These are phyloP conservation scores for Pestalotiopsis sp. DNA, from an alignment of 2,329 filamentous ascomycete species.

Conservation along the genomic window DNA sequence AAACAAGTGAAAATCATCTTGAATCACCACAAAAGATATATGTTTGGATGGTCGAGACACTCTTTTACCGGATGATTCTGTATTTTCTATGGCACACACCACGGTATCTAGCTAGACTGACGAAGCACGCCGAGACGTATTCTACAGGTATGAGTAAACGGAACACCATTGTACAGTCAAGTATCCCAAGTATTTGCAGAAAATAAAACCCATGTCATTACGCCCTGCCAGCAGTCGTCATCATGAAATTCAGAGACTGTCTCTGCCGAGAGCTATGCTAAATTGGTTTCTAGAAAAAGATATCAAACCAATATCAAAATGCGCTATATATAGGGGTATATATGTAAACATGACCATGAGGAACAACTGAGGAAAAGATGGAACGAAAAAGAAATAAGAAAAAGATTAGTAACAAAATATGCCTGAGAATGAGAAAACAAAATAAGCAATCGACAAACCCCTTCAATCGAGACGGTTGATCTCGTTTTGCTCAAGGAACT, in stretches of 20 bases:
- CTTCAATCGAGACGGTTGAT: slow-evolving; percentile 30
- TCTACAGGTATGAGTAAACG: too few relatives aligned
- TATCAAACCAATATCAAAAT: not conserved
- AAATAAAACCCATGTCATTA: not conserved
- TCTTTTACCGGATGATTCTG: too few relatives aligned
- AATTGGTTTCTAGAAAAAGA: not conserved
- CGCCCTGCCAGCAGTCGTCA: not conserved
- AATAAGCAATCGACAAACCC: not conserved
- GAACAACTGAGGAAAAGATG: not conserved
- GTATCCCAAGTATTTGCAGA: not conserved
- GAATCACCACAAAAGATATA: too few relatives aligned
- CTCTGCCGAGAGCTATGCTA: not conserved
- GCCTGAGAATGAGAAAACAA: not conserved
- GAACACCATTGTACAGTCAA: too few relatives aligned
- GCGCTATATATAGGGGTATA: slow-evolving; percentile 9
- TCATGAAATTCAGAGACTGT: not conserved
- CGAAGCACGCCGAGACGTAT: too few relatives aligned
- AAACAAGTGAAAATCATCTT: too few relatives aligned
- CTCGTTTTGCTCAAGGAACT: slow-evolving; percentile 74
- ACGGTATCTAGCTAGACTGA: too few relatives aligned
- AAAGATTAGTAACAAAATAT: not conserved
- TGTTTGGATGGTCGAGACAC: too few relatives aligned
- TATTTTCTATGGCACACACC: too few relatives aligned
- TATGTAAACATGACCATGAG: not conserved
- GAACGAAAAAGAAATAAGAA: not conserved